A percentile compares a stretch with the other conserved stretches of the same genome.
Conservation (phyloP, 306 rosid species). For the Senna siamea region DNA sequence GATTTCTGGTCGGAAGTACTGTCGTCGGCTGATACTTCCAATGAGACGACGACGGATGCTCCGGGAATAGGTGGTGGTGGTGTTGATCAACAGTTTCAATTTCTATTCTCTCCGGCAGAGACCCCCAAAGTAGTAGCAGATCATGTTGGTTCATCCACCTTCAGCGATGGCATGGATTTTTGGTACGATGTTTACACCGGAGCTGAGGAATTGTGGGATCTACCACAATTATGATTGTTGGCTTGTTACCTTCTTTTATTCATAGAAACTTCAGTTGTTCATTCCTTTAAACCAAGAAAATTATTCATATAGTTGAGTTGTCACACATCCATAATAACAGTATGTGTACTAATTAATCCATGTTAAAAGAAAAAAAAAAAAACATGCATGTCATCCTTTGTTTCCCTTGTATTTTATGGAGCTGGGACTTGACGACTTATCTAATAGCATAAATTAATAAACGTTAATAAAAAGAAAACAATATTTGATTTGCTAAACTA, state of each 20-base stretch:
- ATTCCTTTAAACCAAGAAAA: conserved; percentile 21
- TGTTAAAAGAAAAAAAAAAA: no score
- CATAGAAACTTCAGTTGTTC: not conserved
- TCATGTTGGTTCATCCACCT: conserved; percentile 32
- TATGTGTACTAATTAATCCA: no score
- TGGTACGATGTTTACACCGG: conserved; percentile 61
- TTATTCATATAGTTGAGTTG: not conserved
- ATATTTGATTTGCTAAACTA: no score
- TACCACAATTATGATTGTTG: conserved; percentile 39
- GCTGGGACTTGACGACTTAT: no score
- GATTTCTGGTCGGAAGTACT: conserved; percentile 75
- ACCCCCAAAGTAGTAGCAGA: conserved; percentile 10
- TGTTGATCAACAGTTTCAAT: conserved; percentile 13
- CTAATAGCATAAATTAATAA: no score
- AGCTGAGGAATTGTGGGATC: conserved; percentile 56
- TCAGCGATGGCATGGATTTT: conserved; percentile 53
- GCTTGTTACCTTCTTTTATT: not conserved
- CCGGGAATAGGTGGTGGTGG: no score
- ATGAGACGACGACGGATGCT: not conserved
- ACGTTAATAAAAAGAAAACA: no score
- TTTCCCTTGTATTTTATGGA: no score
- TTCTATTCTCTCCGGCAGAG: conserved; percentile 36
- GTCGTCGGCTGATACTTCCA: conserved; percentile 41
- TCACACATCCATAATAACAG: not conserved
- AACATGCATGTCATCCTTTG: no score